Conservation (phyloP, 2,329 filamentous ascomycete species). For the Cladosporium phlei region DNA sequence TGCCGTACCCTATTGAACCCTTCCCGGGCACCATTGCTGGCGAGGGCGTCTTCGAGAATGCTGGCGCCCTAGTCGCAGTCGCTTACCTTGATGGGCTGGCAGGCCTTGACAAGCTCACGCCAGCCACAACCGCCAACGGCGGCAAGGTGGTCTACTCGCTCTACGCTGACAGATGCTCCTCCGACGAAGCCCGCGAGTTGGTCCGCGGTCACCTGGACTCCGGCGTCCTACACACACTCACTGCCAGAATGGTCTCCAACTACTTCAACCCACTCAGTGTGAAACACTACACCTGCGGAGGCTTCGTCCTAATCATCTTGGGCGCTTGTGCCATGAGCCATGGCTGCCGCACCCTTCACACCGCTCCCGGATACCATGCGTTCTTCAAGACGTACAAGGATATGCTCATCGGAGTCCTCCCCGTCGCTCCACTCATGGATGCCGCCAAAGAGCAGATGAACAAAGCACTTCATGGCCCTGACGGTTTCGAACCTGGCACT, state of each 20-base stretch:
- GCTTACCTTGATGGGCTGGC: conserved; percentile 2
- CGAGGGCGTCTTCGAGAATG: conserved; percentile 6
- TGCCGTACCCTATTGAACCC: neutral
- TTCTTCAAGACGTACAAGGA: neutral
- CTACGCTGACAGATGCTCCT: conserved; percentile 9
- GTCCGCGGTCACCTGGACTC: conserved; percentile 16
- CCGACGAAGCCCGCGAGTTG: neutral
- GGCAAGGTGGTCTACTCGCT: conserved; percentile 18
- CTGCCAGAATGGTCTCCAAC: conserved; percentile 13
- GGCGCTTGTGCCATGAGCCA: conserved; percentile 8
- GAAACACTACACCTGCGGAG: conserved; percentile 8
- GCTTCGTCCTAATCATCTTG: conserved; percentile 4
- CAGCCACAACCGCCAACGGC: neutral
- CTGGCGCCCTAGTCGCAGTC: conserved; percentile 1
- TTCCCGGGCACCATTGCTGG: neutral
- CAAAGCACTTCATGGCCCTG: neutral
- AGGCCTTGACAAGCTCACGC: neutral
- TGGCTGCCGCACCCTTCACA: neutral
- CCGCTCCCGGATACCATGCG: neutral
- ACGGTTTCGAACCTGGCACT: neutral
- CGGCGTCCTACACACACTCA: conserved; percentile 12
- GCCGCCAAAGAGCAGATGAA: conserved; percentile 6
- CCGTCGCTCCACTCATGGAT: neutral
- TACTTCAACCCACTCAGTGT: conserved; percentile 15
- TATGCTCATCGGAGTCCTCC: conserved; percentile 4